Base-by-base conservation (phyloP, 2,329 filamentous ascomycete species). In the Pseudocercospora crystallina region DNA sequence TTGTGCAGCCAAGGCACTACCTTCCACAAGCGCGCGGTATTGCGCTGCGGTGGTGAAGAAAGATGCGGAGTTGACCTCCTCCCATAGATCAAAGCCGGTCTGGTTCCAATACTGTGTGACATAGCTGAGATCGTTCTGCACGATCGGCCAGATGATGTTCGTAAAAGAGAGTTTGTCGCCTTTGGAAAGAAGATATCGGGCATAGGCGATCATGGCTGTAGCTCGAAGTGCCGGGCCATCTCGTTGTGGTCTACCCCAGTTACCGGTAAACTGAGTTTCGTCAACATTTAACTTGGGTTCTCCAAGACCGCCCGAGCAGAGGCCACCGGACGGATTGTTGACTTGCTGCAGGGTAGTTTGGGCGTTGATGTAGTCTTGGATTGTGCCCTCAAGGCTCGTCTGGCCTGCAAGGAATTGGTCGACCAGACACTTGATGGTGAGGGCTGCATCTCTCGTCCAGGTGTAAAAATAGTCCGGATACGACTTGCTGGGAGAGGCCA, bases 221-320 rank as follows among this genome's bases (percentile, higher is more conserved):
- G 87, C 88, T 43, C 89, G 80, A 34, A 94, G 78, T 15, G 89
- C 82, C 17, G 89, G 89, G 0, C 89, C 89, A 69, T 94, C 89
- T 36, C 86, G 79, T 69, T 94, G 89, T 10, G 89, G 89, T 14
- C 89, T 82, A 26, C 87, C 88, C 89, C 89, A 92, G 5, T 72
- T 65, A 26, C 81, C 61, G 5, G 58, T 62, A 42, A 61, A 59
- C 7, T 81, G 75, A 8, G 74, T 80, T 51, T 80, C 70, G 57
- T 90, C 79, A 35, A 82, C 81, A 49, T 85, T 76, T 70, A 81
- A 91, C 70, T 91, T 91, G 49, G 88, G 80, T 68, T 92, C 88
- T 29, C 80, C 88, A 7, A 92, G 68, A 5, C 80, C 79, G 11
- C 74, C 73, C 2, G 71, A 69, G 1, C 74, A 71, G 1, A 80